Percentiles rank a stretch among this genome's conserved stretches.
Conservation (phyloP, 306 rosid species). For the Begonia fuchsioides region DNA sequence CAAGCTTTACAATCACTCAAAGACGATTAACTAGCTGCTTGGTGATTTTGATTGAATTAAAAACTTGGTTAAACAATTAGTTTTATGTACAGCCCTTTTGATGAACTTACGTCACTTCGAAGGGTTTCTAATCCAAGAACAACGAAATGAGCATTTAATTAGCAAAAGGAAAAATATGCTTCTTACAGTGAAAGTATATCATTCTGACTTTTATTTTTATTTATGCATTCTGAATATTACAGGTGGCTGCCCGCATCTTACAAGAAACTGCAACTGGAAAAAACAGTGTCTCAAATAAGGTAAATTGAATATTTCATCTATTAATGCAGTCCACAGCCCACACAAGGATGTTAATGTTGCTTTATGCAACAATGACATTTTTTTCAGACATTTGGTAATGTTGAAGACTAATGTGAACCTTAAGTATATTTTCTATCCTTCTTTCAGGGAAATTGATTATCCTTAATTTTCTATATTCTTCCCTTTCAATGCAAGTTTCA, state of each 20-base stretch:
- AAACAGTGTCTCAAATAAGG: slow-evolving; percentile 87
- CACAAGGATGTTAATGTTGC: too few relatives aligned
- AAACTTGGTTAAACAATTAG: too few relatives aligned
- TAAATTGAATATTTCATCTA: slow-evolving; percentile 10
- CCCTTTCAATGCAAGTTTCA: too few relatives aligned
- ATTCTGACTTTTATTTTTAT: slow-evolving; percentile 2
- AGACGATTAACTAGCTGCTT: neutral
- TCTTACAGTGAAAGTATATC: neutral
- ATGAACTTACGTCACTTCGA: neutral
- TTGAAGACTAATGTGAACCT: too few relatives aligned
- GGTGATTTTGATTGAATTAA: too few relatives aligned
- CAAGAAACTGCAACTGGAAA: slow-evolving; percentile 94
- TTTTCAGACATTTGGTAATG: too few relatives aligned
- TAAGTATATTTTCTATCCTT: too few relatives aligned
- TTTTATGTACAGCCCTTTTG: too few relatives aligned
- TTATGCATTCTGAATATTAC: slow-evolving; percentile 16
- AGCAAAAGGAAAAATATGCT: neutral
- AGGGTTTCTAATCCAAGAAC: neutral
- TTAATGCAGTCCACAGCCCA: too few relatives aligned
- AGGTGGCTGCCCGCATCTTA: slow-evolving; percentile 88
- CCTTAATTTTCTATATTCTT: too few relatives aligned
- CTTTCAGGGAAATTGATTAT: too few relatives aligned
- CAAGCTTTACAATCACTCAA: slow-evolving; percentile 5
- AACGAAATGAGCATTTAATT: neutral
- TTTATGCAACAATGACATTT: too few relatives aligned